These are phyloP conservation scores for Zygosaccharomyces pseudobailii DNA, from an alignment of 1,139 yeast species.

Conservation along the genomic window DNA sequence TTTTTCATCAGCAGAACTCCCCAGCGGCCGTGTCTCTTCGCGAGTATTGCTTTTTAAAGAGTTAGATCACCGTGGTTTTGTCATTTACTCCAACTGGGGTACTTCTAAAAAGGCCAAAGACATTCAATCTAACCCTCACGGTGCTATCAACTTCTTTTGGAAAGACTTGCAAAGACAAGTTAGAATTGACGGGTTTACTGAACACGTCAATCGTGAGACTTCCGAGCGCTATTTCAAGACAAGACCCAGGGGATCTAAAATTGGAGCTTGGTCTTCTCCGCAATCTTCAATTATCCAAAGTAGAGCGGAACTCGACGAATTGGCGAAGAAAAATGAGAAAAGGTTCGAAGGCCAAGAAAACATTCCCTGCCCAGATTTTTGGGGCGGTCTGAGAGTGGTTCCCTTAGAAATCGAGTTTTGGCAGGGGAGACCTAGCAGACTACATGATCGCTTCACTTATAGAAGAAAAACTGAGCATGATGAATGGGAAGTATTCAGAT, in stretches of 20 bases:
- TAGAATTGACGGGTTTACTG: conserved; percentile 82
- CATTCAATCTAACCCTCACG: conserved; percentile 65
- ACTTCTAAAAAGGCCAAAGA: conserved; percentile 77
- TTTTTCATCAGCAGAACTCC: conserved; percentile 80
- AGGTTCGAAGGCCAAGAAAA: conserved; percentile 59
- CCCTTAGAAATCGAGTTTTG: conserved; percentile 94
- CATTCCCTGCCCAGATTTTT: conserved; percentile 84
- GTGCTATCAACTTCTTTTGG: conserved; percentile 91
- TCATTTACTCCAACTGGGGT: conserved; percentile 90
- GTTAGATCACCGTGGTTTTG: conserved; percentile 76
- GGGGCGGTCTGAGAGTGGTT: conserved; percentile 91
- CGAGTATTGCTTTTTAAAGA: conserved; percentile 85
- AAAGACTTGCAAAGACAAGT: conserved; percentile 85
- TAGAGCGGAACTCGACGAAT: conserved; percentile 58
- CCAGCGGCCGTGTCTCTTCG: conserved; percentile 82
- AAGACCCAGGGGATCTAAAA: conserved; percentile 85
- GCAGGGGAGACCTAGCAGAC: conserved; percentile 90
- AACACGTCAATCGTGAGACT: conserved; percentile 66
- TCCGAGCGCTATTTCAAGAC: conserved; percentile 75
- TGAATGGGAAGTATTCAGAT: conserved; percentile 60
- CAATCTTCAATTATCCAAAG: conserved; percentile 60
- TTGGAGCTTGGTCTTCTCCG: conserved; percentile 97
- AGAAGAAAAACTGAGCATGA: conserved; percentile 48
- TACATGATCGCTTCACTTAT: conserved; percentile 86
- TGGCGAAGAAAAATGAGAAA: conserved; percentile 45